These are phyloP conservation scores for Neurospora intermedia DNA, from an alignment of 495 filamentous ascomycete species.

Conservation along the genomic window DNA sequence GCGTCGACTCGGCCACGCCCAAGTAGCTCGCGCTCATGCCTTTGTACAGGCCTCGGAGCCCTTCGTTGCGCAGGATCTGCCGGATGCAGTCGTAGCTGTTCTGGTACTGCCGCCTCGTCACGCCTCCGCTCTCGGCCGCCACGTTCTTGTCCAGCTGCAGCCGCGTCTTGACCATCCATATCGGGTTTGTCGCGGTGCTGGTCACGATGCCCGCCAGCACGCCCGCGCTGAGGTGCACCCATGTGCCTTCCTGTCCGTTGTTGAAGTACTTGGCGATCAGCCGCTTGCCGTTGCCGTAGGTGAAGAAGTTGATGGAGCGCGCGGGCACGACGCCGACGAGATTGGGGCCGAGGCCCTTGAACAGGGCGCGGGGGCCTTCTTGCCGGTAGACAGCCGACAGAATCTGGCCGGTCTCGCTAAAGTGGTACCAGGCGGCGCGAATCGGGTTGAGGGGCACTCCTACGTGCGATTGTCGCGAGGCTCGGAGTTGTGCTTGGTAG, in stretches of 20 bases:
- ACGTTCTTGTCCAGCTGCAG: slow-evolving; percentile 72
- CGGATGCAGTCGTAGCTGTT: slow-evolving; percentile 72
- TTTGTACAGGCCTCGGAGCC: slow-evolving; percentile 67
- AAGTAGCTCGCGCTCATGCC: slow-evolving; percentile 82
- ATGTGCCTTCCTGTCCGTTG: slow-evolving; percentile 51
- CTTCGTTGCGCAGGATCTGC: slow-evolving; percentile 68
- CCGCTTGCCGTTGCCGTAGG: slow-evolving; percentile 80
- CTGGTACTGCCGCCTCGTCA: slow-evolving; percentile 53
- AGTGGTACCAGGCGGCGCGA: slow-evolving; percentile 46
- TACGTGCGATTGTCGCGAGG: slow-evolving; percentile 31
- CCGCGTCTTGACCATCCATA: slow-evolving; percentile 87
- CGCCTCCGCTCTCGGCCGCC: slow-evolving; percentile 37
- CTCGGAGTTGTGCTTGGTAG: slow-evolving; percentile 60
- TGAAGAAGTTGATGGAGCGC: slow-evolving; percentile 77
- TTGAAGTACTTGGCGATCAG: slow-evolving; percentile 58
- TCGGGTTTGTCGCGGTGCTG: slow-evolving; percentile 79
- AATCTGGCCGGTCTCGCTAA: slow-evolving; percentile 72
- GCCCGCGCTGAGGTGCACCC: slow-evolving; percentile 64
- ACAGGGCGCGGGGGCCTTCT: slow-evolving; percentile 75
- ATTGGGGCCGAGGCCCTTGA: slow-evolving; percentile 83
- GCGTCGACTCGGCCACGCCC: slow-evolving; percentile 71
- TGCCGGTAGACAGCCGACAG: slow-evolving; percentile 61
- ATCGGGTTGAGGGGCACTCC: slow-evolving; percentile 30
- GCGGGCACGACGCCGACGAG: slow-evolving; percentile 81
- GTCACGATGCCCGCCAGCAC: slow-evolving; percentile 68